Conservation (phyloP, 2,329 filamentous ascomycete species). For the Elsinoe australis region DNA sequence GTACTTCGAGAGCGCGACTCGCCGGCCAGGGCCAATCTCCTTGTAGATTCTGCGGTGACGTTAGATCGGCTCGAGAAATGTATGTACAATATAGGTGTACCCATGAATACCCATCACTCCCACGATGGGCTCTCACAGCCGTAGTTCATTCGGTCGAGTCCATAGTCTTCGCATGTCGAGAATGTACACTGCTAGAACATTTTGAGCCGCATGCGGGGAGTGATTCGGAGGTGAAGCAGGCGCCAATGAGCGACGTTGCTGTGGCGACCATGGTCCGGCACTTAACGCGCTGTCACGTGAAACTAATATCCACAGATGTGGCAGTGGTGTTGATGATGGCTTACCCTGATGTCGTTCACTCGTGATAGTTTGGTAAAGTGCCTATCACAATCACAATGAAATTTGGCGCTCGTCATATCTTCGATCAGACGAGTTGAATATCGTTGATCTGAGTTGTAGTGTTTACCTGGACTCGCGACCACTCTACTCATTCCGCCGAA, state of each 20-base stretch:
- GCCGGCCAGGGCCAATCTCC: conserved; percentile 73
- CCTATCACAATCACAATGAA: no score
- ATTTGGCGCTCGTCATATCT: no score
- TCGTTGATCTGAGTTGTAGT: no score
- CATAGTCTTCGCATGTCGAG: not conserved
- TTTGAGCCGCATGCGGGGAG: not conserved
- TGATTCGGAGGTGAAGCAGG: not conserved
- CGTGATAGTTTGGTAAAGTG: no score
- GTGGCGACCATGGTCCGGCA: not conserved
- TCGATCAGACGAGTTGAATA: no score
- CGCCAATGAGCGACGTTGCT: not conserved
- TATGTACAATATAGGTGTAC: no score
- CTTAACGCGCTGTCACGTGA: conserved; percentile 14
- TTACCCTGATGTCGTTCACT: no score
- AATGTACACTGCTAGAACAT: not conserved
- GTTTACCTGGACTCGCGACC: no score
- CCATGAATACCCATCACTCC: conserved; percentile 26
- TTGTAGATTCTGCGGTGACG: conserved; percentile 64
- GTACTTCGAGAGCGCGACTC: conserved; percentile 74
- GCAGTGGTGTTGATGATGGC: no score
- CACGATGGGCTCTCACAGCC: not conserved
- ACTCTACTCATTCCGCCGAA: not conserved
- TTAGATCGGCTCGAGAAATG: conserved; percentile 17
- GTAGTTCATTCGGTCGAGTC: not conserved
- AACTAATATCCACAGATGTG: not conserved